These are phyloP conservation scores for Amanita pseudoporphyria DNA, from an alignment of 768 basidiomycete species.

Conservation along the genomic window DNA sequence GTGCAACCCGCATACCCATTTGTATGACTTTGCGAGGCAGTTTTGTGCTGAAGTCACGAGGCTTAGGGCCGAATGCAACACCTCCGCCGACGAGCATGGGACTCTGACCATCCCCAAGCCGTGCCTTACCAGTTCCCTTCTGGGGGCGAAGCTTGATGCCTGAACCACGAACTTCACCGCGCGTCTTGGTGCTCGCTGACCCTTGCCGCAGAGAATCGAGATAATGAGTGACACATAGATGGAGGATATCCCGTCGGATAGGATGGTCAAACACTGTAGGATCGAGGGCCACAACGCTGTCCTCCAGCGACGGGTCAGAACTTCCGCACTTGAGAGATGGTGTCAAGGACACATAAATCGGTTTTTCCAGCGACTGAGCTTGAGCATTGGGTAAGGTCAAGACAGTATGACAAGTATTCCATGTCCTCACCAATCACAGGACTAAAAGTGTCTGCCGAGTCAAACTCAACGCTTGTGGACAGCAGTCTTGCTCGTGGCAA, in stretches of 20 bases:
- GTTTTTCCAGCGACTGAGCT: conserved; percentile 25
- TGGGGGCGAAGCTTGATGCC: conserved; percentile 85
- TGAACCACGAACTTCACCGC: conserved; percentile 83
- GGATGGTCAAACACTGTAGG: conserved; percentile 84
- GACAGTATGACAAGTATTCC: not conserved
- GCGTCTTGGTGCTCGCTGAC: conserved; percentile 84
- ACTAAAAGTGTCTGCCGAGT: not conserved
- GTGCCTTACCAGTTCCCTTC: conserved; percentile 86
- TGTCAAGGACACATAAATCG: conserved; percentile 55
- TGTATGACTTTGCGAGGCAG: conserved; percentile 88
- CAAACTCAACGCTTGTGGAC: not conserved
- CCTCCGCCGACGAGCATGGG: conserved; percentile 90
- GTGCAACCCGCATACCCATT: conserved; percentile 87
- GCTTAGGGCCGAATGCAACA: conserved; percentile 84
- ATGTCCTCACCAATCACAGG: not conserved
- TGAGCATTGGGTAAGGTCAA: conserved; percentile 2
- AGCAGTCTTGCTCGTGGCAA: not conserved
- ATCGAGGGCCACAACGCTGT: conserved; percentile 53
- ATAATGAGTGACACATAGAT: conserved; percentile 84
- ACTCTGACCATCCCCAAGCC: conserved; percentile 81
- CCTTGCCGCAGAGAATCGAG: conserved; percentile 88
- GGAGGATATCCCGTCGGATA: conserved; percentile 85
- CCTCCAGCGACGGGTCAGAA: conserved; percentile 28
- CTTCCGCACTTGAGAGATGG: conserved; percentile 39
- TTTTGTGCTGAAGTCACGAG: conserved; percentile 85